Conservation (phyloP, 345 rosid genomes). For the Citrus cavaleriei region DNA sequence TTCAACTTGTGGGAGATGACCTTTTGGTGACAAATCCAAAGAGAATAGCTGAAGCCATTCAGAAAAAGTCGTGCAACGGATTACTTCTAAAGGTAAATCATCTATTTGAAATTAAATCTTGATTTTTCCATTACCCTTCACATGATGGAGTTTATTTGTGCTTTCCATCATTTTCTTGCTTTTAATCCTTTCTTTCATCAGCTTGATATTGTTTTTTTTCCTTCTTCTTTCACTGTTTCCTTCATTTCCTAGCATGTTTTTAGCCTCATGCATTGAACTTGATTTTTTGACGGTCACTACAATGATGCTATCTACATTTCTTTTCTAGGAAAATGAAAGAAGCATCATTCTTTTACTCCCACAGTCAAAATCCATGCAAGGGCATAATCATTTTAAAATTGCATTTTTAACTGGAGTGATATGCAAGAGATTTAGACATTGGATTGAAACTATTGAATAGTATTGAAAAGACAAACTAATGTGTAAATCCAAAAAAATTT, state of each 20-base stretch:
- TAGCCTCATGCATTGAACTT: background rate
- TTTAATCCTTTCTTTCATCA: background rate
- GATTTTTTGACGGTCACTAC: background rate
- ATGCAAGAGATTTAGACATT: background rate
- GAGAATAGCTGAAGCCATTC: slow-evolving; percentile 91
- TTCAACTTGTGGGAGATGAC: slow-evolving; percentile 94
- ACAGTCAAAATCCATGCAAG: background rate
- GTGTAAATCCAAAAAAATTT: background rate
- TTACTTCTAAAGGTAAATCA: slow-evolving; percentile 72
- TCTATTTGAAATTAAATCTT: background rate
- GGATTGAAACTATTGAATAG: background rate
- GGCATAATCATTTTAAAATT: too few relatives aligned
- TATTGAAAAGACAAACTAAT: background rate
- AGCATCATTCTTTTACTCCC: background rate
- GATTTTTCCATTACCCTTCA: background rate
- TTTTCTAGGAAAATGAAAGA: background rate
- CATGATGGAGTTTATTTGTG: background rate
- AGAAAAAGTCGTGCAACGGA: slow-evolving; percentile 86
- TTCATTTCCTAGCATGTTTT: background rate
- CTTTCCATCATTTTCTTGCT: background rate
- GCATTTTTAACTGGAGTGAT: background rate
- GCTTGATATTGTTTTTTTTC: background rate
- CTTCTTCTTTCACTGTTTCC: too few relatives aligned
- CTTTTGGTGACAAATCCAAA: slow-evolving; percentile 94
- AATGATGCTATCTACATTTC: background rate